Conservation (phyloP, 1,139 yeast genomes). For the Pichia cactophila region DNA sequence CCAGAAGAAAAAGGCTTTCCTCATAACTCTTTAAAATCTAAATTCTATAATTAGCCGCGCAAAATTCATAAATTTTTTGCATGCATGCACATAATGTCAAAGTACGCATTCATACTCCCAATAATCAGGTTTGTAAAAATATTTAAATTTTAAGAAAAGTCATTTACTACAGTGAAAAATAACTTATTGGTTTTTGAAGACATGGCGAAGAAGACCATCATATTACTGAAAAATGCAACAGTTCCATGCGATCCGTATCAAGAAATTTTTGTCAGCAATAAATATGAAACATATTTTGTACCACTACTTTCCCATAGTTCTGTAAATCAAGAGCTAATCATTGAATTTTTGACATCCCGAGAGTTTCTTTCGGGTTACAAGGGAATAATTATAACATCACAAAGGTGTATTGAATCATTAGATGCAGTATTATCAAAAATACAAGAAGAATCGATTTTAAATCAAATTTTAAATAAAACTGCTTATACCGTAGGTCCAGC, state of each 20-base stretch:
- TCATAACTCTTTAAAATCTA: not conserved
- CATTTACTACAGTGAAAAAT: too few species aligned
- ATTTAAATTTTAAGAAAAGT: too few species aligned
- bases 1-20: not conserved
- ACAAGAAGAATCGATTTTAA: conserved; percentile 15
- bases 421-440: conserved; percentile 34
- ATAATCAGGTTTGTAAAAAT: too few species aligned
- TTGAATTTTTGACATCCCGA: conserved; percentile 34
- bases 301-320: conserved; percentile 65
- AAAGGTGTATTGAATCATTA: conserved; percentile 82
- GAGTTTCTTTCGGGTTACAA: conserved; percentile 36
- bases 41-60: not conserved
- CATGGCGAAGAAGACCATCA: conserved; percentile 18
- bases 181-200: not conserved
- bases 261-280: conserved; percentile 30
- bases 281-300: conserved; percentile 44
- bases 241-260: conserved; percentile 61
- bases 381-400: conserved; percentile 77
- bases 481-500: conserved; percentile 93
- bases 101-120: too few species aligned
- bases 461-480: conserved; percentile 37
- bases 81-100: too few species aligned
- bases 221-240: conserved; percentile 62
- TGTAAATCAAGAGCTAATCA: conserved; percentile 39
- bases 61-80: too few species aligned